A percentile compares a stretch with the other conserved stretches of the same genome.
Conservation (phyloP, 164 flowering plant species). For the Macadamia tetraphylla region DNA sequence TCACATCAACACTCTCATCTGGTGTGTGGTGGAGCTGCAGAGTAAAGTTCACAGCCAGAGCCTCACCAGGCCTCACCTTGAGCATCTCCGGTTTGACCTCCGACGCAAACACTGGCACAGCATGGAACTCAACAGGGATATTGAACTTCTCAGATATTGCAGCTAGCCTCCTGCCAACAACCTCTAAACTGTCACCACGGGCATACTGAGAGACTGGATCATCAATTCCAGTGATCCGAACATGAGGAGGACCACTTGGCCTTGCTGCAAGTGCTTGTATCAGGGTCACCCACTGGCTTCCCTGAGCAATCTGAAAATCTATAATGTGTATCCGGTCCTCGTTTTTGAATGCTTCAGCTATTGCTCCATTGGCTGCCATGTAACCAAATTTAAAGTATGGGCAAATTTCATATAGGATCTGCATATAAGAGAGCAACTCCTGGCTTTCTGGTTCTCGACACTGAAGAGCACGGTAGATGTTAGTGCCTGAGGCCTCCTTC, state of each 20-base stretch:
- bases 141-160: slow-evolving; percentile 50
- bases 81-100: slow-evolving; percentile 62
- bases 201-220: slow-evolving; percentile 90
- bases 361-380: slow-evolving; percentile 91
- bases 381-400: slow-evolving; percentile 95
- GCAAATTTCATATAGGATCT: slow-evolving; percentile 88
- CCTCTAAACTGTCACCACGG: slow-evolving; percentile 56
- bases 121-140: slow-evolving; percentile 67
- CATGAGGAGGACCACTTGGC: slow-evolving; percentile 40
- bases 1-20: slow-evolving; percentile 89
- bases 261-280: slow-evolving; percentile 55
- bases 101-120: slow-evolving; percentile 51
- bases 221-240: slow-evolving; percentile 88
- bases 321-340: slow-evolving; percentile 78
- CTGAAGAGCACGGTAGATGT: slow-evolving; percentile 18
- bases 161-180: slow-evolving; percentile 71
- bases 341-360: slow-evolving; percentile 64
- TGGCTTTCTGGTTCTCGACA: slow-evolving; percentile 26
- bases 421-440: slow-evolving; percentile 91
- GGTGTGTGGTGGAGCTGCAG: slow-evolving; percentile 99
- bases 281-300: slow-evolving; percentile 80
- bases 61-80: slow-evolving; percentile 50
- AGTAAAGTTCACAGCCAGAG: slow-evolving; percentile 82
- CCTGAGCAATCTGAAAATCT: slow-evolving; percentile 93
- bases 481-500: slow-evolving; percentile 30